Conservation (phyloP, 768 basidiomycete species). For the Cyclocybe aegerita region DNA sequence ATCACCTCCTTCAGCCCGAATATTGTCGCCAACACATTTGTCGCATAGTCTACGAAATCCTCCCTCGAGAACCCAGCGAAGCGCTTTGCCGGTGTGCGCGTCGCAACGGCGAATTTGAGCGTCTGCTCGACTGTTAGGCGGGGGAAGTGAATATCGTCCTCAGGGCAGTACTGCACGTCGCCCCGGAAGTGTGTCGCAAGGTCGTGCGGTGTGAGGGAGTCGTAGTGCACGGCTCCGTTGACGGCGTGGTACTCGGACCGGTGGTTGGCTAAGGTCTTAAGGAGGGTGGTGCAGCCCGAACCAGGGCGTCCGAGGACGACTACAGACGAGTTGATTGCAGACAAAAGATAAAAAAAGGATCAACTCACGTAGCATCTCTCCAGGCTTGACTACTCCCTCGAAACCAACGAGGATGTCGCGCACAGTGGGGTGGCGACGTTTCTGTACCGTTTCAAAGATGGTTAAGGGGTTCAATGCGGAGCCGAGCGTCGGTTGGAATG, state of each 20-base stretch:
- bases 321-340: constrained; percentile 21
- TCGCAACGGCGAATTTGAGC: constrained; percentile 65
- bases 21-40: constrained; percentile 59
- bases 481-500: constrained; percentile 57
- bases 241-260: constrained; percentile 67
- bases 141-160: constrained; percentile 87
- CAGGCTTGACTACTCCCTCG: constrained; percentile 65
- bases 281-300: constrained; percentile 80
- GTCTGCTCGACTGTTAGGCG: constrained; percentile 84
- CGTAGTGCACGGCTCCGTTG: constrained; percentile 73
- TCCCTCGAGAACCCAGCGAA: constrained; percentile 38
- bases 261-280: constrained; percentile 80
- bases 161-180: constrained; percentile 79
- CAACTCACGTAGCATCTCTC: constrained; percentile 76
- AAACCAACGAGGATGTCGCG: constrained; percentile 64
- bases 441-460: constrained; percentile 43
- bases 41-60: constrained; percentile 40
- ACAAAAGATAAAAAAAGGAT: constrained; percentile 31
- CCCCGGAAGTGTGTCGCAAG: constrained; percentile 69
- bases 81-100: constrained; percentile 62
- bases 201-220: constrained; percentile 67
- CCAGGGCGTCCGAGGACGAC: constrained; percentile 86
- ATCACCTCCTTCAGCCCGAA: constrained; percentile 76
- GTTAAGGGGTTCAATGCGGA: constrained; percentile 55
- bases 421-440: constrained; percentile 57